Evolutionary conservation across 2,329 filamentous ascomycete species (phyloP), one percentile per base, ranked within the genome.

Genomic region (Incumbomyces delicatus): DNA sequence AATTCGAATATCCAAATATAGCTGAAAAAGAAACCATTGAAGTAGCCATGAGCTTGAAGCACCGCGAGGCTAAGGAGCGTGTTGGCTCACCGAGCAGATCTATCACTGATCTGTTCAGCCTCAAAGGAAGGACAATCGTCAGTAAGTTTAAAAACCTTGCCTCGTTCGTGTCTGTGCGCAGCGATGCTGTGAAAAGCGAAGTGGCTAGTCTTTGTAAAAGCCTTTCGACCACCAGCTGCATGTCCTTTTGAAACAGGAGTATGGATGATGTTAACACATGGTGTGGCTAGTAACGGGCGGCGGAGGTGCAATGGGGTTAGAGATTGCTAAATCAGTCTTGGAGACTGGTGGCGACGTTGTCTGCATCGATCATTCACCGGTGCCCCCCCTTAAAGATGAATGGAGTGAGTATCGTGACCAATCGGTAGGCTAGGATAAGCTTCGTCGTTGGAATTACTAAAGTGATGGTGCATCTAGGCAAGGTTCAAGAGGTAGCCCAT

Each of bases 331-430:
- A 1, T 48, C 58, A 1, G 53, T 65, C 1, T 44, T 65, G 6
- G 61, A 64, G 48, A 57, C 50, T 13, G 62, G 62, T n/a, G 63
- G 57, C 8, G 61, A 65, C 40, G 59, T 63, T 1, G 53, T 64
- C 3, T 60, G 58, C 32, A 49, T 65, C 1, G 63, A 66, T 48
- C 36, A 61, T 11, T 4, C 22, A 5, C 18, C 51, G 2, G 36
- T 47, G 14, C 43, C 13, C 2, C 57, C 52, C n/a, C 49, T 49
- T 2, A 13, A 27, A 10, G 48, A 45, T 6, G 17, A 30, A 17
- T 45, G 42, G 42, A 8, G 22, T 27, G 22, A 27, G 22, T 27
- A 27, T 27, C 22, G 22, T 5, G 22, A 27, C 22, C 4, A 8
- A 27, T 27, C 4, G 8, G 22, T 8, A 4, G 22, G 22, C 22